A percentile compares a stretch with the other conserved stretches of the same genome.
These are phyloP conservation scores for Xanthoconium separans DNA, from an alignment of 1,284 basidiomycete genomes.

Conservation along the genomic window DNA sequence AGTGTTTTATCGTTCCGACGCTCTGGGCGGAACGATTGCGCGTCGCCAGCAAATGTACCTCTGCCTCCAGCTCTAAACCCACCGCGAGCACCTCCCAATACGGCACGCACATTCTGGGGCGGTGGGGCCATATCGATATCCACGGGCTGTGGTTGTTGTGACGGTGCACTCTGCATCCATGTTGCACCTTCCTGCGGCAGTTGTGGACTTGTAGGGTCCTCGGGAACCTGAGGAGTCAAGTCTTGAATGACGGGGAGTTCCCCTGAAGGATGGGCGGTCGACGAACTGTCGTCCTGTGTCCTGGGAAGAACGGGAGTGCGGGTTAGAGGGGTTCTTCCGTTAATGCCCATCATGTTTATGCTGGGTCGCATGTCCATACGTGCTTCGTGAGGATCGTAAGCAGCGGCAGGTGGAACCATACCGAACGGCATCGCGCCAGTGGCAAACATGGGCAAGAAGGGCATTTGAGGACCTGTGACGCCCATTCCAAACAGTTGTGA, in stretches of 20 bases:
- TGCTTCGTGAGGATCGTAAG: constrained; percentile 76
- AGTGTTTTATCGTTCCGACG: constrained; percentile 80
- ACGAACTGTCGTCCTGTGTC: constrained; percentile 44
- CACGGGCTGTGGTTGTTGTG: constrained; percentile 32
- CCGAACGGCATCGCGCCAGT: constrained; percentile 42
- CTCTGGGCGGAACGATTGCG: constrained; percentile 63
- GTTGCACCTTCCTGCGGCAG: constrained; percentile 14
- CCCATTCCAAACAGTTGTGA: constrained; percentile 60
- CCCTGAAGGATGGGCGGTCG: constrained; percentile 46
- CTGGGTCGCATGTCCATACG: constrained; percentile 69
- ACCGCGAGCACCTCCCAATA: constrained; percentile 39
- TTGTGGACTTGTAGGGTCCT: constrained; percentile 20
- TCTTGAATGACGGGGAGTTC: constrained; percentile 80
- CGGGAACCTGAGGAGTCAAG: constrained; percentile 56
- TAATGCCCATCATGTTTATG: constrained; percentile 28
- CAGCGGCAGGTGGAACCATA: constrained; percentile 43
- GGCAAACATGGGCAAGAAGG: constrained; percentile 68
- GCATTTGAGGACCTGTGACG: constrained; percentile 39
- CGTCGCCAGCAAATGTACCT: constrained; percentile 59
- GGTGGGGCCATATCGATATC: constrained; percentile 38
- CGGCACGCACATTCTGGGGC: constrained; percentile 27
- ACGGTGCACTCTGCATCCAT: constrained; percentile 14
- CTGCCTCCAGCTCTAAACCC: constrained; percentile 45
- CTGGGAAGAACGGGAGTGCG: constrained; percentile 60
- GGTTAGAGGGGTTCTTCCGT: constrained; percentile 41